phyloP scores from a whole-genome alignment of 768 basidiomycete genomes.

The Mycena sanguinolenta region DNA sequence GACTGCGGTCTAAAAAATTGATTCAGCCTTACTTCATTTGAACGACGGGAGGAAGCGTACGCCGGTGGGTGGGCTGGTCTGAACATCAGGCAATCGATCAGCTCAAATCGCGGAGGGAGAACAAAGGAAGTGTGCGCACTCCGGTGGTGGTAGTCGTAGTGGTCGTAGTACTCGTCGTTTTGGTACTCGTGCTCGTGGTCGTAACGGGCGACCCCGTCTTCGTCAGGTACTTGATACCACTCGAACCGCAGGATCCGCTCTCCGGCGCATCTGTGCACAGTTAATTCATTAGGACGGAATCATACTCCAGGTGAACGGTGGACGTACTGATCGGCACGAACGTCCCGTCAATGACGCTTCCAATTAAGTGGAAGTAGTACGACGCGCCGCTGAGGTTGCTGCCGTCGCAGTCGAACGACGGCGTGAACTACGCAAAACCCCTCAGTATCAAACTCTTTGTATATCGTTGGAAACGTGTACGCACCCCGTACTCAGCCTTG shows the following conservation, averaged over 20 bases:
- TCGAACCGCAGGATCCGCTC: conserved; percentile 54
- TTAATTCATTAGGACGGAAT: background rate
- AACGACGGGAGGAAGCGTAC: background rate
- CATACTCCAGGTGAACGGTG: background rate
- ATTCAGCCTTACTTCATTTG: background rate
- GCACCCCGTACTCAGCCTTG: conserved; percentile 56
- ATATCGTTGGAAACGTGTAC: background rate
- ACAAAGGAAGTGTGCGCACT: background rate
- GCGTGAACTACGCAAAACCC: conserved; percentile 52
- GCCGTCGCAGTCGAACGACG: conserved; percentile 59
- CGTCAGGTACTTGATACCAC: conserved; percentile 62
- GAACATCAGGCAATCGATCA: background rate
- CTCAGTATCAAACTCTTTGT: background rate
- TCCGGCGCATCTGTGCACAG: conserved; percentile 53
- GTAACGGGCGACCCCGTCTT: conserved; percentile 48
- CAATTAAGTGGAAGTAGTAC: conserved; percentile 70
- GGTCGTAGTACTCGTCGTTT: background rate
- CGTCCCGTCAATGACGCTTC: conserved; percentile 66
- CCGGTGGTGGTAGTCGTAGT: background rate
- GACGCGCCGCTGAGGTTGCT: conserved; percentile 55
- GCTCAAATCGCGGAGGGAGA: background rate
- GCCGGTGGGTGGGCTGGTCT: conserved; percentile 6
- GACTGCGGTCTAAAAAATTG: conserved; percentile 19
- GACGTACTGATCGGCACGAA: conserved; percentile 64
- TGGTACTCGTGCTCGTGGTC: background rate